Evolutionary conservation across 2,329 filamentous ascomycete species (phyloP), one percentile per base, ranked within the genome.

Genomic region (Beauveria varroae): DNA sequence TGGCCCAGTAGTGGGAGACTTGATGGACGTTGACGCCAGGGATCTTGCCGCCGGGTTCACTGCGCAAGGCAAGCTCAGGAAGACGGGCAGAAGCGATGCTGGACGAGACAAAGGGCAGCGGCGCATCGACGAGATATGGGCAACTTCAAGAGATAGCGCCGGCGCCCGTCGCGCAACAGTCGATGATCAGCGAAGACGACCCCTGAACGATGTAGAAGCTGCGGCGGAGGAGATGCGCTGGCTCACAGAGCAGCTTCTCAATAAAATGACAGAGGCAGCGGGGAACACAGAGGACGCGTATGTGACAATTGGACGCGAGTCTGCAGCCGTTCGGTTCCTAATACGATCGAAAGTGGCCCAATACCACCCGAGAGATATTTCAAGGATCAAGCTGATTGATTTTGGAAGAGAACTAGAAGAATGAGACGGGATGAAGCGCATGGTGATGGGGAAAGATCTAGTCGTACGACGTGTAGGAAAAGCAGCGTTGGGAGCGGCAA

Each of bases 1-100:
- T 8, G 91, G 91, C 0, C 91, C 91, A 0, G 87, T 92, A 12
- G 90, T 93, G 1, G 90, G 91, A 3, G 88, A 91, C 65, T 78
- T 87, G 67, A 79, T 88, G 69, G 85, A 89, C 71, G 68, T 89
- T 24, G 74, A 86, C 77, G 67, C 81, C 9, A 81, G 88, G 50
- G 82, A 82, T 64, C 73, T 87, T 6, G 80, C 78, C 5, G 81
- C 79, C 9, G 85, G 84, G 1, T 87, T 87, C 70, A 86, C 78
- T 65, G 73, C 81, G 0, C 81, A 85, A 62, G 85, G 84, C 14
- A 84, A 82, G 64, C 75, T 75, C 22, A 84, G 81, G 66, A 82
- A 79, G 66, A 61, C 72, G 16, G 66, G 64, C 7, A 62, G 57
- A 20, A 60, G 65, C 40, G 62, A 73, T 30, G 69, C 74, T 18